phyloP scores from a whole-genome alignment of 2,329 filamentous ascomycete genomes.

The Parafenestella ontariensis region DNA sequence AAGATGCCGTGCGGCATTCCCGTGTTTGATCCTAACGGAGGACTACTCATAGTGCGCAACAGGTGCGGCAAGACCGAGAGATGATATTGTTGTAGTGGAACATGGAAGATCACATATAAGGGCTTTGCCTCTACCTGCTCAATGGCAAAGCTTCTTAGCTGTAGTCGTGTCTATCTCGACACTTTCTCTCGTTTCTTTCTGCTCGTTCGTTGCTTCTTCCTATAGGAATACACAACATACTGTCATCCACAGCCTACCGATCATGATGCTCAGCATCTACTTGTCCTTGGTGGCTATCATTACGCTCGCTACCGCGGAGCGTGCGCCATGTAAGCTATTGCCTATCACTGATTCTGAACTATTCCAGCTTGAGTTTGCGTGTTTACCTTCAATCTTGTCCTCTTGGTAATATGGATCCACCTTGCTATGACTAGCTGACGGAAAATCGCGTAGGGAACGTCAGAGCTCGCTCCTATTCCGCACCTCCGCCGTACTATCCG shows the following conservation, averaged over 20 bases:
- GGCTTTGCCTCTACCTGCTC: background rate
- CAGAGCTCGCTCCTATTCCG: constrained; percentile 26
- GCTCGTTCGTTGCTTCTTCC: constrained; percentile 4
- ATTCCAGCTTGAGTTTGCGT: background rate
- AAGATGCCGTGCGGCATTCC: constrained; percentile 29
- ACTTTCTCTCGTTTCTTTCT: constrained; percentile 20
- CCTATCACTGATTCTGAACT: background rate
- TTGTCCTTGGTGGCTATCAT: constrained; percentile 17
- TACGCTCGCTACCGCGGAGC: constrained; percentile 20
- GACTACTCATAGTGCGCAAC: constrained; percentile 10
- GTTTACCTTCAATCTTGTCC: background rate
- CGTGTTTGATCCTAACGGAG: constrained; percentile 18
- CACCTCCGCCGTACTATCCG: constrained; percentile 13
- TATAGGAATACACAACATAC: background rate
- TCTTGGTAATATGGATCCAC: background rate
- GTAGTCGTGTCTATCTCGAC: constrained; percentile 13
- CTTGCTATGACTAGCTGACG: background rate
- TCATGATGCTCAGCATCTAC: constrained; percentile 30
- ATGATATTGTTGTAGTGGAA: constrained; percentile 2
- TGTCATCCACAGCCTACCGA: background rate
- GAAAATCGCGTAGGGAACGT: constrained; percentile 15
- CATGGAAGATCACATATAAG: constrained; percentile 23
- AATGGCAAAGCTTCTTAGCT: constrained; percentile 6
- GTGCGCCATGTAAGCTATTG: constrained; percentile 19
- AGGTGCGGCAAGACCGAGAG: background rate